Conservation (phyloP, 768 basidiomycete species). For the Ramaria sp. region DNA sequence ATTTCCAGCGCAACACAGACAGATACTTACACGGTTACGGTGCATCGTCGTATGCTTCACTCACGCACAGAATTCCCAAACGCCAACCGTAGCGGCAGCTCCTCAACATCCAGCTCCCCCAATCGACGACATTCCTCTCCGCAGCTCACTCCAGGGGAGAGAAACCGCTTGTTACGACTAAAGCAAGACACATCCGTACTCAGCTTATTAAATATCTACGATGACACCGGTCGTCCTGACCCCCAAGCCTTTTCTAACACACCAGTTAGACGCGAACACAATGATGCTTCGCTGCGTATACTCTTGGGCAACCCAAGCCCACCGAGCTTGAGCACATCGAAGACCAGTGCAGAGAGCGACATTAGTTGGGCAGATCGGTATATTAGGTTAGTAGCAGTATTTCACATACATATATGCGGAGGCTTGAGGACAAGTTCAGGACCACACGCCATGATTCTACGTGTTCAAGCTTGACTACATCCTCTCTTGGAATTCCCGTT, state of each 20-base stretch:
- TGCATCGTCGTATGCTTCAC: conserved; percentile 51
- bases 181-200: conserved; percentile 72
- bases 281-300: conserved; percentile 65
- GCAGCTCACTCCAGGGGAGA: conserved; percentile 34
- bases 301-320: conserved; percentile 42
- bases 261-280: conserved; percentile 32
- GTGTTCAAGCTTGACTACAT: conserved; percentile 24
- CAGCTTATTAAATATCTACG: conserved; percentile 63
- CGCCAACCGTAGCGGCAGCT: conserved; percentile 34
- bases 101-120: conserved; percentile 17
- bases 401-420: background rate
- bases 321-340: conserved; percentile 15
- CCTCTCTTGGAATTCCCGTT: conserved; percentile 35
- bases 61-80: conserved; percentile 56
- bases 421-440: background rate
- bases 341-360: conserved; percentile 38
- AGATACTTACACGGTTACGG: conserved; percentile 50
- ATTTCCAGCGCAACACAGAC: conserved; percentile 38
- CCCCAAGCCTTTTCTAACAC: conserved; percentile 57
- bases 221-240: conserved; percentile 57
- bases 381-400: conserved; percentile 39
- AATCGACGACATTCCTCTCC: conserved; percentile 12
- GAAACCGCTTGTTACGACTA: conserved; percentile 44
- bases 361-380: conserved; percentile 80
- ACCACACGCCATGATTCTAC: conserved; percentile 38